Evolutionary conservation across 768 basidiomycete species (phyloP).

Genomic region (Trametes meyenii): DNA sequence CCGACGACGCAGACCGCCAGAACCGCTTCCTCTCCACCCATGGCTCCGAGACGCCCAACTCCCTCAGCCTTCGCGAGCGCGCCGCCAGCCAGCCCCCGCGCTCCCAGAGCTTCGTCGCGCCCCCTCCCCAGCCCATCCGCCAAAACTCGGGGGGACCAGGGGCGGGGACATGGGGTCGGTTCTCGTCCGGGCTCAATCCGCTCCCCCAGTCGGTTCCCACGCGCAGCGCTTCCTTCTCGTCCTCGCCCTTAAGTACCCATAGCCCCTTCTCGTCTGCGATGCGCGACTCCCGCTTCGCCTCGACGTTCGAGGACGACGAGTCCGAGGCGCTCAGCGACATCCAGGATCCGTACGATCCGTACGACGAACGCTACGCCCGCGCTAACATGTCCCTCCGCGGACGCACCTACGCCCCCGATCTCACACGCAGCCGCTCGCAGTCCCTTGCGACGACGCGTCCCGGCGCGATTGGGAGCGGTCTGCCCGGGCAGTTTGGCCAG

Average conservation of each 20-base stretch:
- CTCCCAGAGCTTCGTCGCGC: slow-evolving; percentile 50
- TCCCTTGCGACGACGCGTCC: slow-evolving; percentile 68
- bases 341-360: slow-evolving; percentile 49
- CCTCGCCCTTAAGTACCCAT: slow-evolving; percentile 44
- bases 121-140: slow-evolving; percentile 55
- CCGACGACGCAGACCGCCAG: slow-evolving; percentile 60
- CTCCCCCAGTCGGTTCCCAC: slow-evolving; percentile 60
- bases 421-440: slow-evolving; percentile 75
- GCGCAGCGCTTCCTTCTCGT: slow-evolving; percentile 69
- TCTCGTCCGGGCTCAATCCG: slow-evolving; percentile 46
- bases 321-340: slow-evolving; percentile 63
- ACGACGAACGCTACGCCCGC: slow-evolving; percentile 47
- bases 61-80: slow-evolving; percentile 56
- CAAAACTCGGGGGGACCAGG: slow-evolving; percentile 47
- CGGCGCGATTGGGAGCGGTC: slow-evolving; percentile 53
- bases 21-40: slow-evolving; percentile 57
- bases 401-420: slow-evolving; percentile 62
- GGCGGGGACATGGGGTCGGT: slow-evolving; percentile 36
- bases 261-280: slow-evolving; percentile 63
- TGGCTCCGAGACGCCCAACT: slow-evolving; percentile 43
- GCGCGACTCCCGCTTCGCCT: slow-evolving; percentile 70
- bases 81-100: slow-evolving; percentile 74
- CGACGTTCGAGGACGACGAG: slow-evolving; percentile 84
- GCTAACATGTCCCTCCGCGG: slow-evolving; percentile 47
- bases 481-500: slow-evolving; percentile 40